Base-by-base conservation (phyloP, 176 grass and related monocot species). In the Echinochloa phyllopogon region DNA sequence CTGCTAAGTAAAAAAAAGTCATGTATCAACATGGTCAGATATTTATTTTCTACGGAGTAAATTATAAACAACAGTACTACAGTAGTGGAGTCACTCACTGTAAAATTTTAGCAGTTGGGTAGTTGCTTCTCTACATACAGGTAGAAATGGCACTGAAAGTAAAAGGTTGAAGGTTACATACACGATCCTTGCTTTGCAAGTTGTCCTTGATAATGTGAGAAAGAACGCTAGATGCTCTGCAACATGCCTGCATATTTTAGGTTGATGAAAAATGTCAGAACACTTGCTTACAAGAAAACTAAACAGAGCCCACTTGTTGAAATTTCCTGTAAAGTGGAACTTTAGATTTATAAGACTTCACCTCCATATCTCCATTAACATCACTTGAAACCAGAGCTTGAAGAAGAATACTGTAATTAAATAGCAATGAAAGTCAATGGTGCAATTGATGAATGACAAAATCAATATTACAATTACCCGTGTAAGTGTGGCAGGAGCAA, bases 181-280 rank as follows among this genome's bases (percentile, higher is more conserved):
- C 96, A 76, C 76, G 88, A 66, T 96, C 91, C 87, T 96, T 99
- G 96, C 90, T 96, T 88, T 89, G 92, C 63, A 94, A 65, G 82
- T 99, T 99, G 71, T 99, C 90, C 83, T 94, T 96, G 77, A 99
- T 92, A 82, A 99, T 87, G 78, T 96, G 86, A 92, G 91, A 92
- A 72, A 99, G 96, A 87, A 96, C 88, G 39, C 93, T 94, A 84
- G 93, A 87, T 82, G 93, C 91, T 82, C 91, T 93, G 80, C 90
- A 94, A 91, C 91, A 99, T 59, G 81, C 90, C 96, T 99, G 88
- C 82, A 91, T 78, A 78, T 61, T 87, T 90, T 83, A 87, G 69
- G 48, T 83, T 40, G n/a, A 33, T 33, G 29, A 33, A 33, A 51
- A 72, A 63, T 44, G 20, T 87, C 68, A 91, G 43, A 72, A 15